These are phyloP conservation scores for Parathielavia hyrcaniae DNA, from an alignment of 495 filamentous ascomycete genomes.

Conservation along the genomic window DNA sequence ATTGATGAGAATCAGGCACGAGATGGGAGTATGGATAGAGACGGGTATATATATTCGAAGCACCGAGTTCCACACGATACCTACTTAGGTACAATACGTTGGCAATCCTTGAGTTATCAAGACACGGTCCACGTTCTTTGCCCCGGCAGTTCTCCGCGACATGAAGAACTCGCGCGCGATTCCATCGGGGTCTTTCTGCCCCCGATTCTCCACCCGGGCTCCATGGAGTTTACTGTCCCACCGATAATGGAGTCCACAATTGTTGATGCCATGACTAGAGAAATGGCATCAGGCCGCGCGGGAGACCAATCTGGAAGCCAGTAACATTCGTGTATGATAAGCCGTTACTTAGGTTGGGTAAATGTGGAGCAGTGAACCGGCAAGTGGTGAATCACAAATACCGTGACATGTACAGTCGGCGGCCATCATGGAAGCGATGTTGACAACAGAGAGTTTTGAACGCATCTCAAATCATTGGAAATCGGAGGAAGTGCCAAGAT, in stretches of 20 bases:
- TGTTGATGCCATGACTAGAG: no score
- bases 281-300: constrained; percentile 2
- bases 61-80: background rate
- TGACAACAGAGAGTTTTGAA: no score
- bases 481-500: no score
- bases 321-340: background rate
- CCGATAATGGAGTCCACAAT: background rate
- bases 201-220: background rate
- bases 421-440: no score
- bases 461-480: no score
- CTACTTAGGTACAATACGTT: background rate
- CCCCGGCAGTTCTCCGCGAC: background rate
- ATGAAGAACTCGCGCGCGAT: constrained; percentile 3
- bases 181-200: background rate
- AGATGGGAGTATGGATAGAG: background rate
- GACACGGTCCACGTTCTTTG: background rate
- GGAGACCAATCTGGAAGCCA: constrained; percentile 3
- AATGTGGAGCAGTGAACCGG: background rate
- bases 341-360: background rate
- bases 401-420: no score
- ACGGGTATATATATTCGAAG: constrained; percentile 6
- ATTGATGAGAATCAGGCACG: background rate
- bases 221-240: background rate
- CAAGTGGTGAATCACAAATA: background rate
- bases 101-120: background rate